Percentiles rank a stretch among this genome's conserved stretches.
Conservation (phyloP, 441 rosid genomes). For the Aleurites moluccanus region DNA sequence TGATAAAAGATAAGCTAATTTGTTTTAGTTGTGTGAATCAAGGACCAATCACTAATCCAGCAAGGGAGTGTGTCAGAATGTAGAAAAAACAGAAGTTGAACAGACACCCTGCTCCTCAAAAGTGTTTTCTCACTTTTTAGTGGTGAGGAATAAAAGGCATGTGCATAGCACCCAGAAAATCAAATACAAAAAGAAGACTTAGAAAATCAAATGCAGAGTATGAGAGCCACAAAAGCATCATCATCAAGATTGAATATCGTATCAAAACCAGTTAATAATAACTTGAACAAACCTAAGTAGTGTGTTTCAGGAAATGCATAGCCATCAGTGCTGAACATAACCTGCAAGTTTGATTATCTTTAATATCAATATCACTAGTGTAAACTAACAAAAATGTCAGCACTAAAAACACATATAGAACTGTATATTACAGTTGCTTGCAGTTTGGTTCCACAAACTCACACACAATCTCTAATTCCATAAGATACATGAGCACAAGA, state of each 20-base stretch:
- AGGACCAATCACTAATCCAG: not conserved
- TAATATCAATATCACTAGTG: conserved; percentile 18
- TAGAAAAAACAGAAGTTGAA: not conserved
- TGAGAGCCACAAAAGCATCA: not conserved
- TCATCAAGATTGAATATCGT: not conserved
- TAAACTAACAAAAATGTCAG: conserved; percentile 16
- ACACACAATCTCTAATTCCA: not conserved
- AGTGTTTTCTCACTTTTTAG: not conserved
- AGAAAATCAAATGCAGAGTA: not conserved
- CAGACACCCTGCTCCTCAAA: not conserved
- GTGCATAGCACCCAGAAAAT: not conserved
- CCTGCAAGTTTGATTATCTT: conserved; percentile 52
- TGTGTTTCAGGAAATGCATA: conserved; percentile 88
- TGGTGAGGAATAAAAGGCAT: not conserved
- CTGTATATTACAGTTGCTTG: not conserved
- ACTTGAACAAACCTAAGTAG: conserved; percentile 68
- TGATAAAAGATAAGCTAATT: not conserved
- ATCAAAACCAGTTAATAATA: conserved; percentile 16
- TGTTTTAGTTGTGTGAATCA: not conserved
- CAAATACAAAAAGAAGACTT: not conserved
- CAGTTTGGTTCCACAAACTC: not conserved
- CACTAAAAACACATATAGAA: not conserved
- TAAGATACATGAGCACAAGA: not conserved
- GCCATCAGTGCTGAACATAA: conserved; percentile 98
- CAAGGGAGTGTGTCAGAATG: not conserved